These are phyloP conservation scores for Mrakiaceae sp. DNA, from an alignment of 1,284 basidiomycete species.

Conservation along the genomic window DNA sequence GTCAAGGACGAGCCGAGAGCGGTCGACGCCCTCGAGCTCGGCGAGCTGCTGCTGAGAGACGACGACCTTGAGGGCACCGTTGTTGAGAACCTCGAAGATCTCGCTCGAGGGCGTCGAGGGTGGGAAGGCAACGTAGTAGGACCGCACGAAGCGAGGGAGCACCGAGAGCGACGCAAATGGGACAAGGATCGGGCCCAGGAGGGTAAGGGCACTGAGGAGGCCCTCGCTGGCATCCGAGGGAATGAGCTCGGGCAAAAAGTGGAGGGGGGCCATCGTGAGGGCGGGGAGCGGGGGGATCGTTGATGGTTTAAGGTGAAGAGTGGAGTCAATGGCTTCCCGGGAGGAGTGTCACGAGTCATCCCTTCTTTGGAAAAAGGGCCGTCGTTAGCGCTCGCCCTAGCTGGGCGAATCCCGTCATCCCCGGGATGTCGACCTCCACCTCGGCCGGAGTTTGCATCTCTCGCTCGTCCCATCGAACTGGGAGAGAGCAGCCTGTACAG, in stretches of 20 bases:
- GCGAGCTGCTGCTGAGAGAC: slow-evolving; percentile 54
- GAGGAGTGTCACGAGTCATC: too few species aligned
- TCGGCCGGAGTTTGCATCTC: too few species aligned
- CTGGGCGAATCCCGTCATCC: too few species aligned
- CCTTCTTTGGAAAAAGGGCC: too few species aligned
- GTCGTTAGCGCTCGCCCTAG: too few species aligned
- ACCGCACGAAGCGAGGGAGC: slow-evolving; percentile 24
- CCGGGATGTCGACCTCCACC: too few species aligned
- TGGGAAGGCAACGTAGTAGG: slow-evolving; percentile 51
- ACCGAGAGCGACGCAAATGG: slow-evolving; percentile 30
- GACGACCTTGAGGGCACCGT: slow-evolving; percentile 64
- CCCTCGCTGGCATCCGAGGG: slow-evolving; percentile 27
- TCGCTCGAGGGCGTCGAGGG: slow-evolving; percentile 34
- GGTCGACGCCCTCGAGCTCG: slow-evolving; percentile 36
- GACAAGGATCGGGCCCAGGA: slow-evolving; percentile 64
- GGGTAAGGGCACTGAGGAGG: slow-evolving; percentile 50
- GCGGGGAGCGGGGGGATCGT: too few species aligned
- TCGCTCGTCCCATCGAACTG: too few species aligned
- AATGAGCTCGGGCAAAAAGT: slow-evolving; percentile 37
- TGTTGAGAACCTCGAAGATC: slow-evolving; percentile 56
- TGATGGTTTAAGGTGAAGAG: too few species aligned
- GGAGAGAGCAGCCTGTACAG: too few species aligned
- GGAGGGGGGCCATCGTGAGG: slow-evolving; percentile 28
- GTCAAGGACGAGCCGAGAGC: slow-evolving; percentile 8
- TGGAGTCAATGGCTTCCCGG: too few species aligned